A percentile compares a stretch with the other conserved stretches of the same genome.
phyloP scores from a whole-genome alignment of 495 filamentous ascomycete species.

The Tuber melanosporum region DNA sequence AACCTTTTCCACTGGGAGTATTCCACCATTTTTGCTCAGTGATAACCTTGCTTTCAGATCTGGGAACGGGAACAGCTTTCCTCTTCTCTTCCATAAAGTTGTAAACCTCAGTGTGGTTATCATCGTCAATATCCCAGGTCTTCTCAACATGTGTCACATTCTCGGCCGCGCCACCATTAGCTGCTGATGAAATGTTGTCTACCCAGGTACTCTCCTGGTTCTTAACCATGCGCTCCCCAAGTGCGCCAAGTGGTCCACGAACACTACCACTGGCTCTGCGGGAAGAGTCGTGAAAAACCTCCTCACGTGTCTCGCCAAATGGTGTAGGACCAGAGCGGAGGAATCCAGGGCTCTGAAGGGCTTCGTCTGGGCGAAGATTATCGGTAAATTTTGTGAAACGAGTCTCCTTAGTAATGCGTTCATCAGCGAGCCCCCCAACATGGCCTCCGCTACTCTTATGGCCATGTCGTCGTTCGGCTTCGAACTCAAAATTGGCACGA shows the following conservation, averaged over 20 bases:
- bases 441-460: not conserved
- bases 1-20: constrained; percentile 23
- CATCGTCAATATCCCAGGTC: constrained; percentile 30
- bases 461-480: constrained; percentile 9
- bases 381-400: constrained; percentile 17
- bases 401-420: constrained; percentile 24
- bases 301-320: not conserved
- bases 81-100: constrained; percentile 30
- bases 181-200: constrained; percentile 25
- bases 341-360: not conserved
- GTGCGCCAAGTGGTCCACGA: constrained; percentile 1
- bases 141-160: constrained; percentile 24
- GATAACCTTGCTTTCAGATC: constrained; percentile 19
- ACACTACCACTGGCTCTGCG: constrained; percentile 6
- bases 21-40: constrained; percentile 24
- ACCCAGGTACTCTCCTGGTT: constrained; percentile 13
- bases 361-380: not conserved
- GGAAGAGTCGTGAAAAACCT: constrained; percentile 9
- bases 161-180: constrained; percentile 13
- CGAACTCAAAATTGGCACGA: constrained; percentile 19
- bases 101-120: constrained; percentile 30
- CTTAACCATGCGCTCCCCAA: constrained; percentile 8
- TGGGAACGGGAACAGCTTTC: constrained; percentile 18
- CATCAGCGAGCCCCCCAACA: constrained; percentile 10
- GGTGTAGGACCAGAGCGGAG: not conserved